A percentile compares a stretch with the other conserved stretches of the same genome.
Conservation (phyloP, 805 yeast genomes). For the Grigorovia transvaalensis region DNA sequence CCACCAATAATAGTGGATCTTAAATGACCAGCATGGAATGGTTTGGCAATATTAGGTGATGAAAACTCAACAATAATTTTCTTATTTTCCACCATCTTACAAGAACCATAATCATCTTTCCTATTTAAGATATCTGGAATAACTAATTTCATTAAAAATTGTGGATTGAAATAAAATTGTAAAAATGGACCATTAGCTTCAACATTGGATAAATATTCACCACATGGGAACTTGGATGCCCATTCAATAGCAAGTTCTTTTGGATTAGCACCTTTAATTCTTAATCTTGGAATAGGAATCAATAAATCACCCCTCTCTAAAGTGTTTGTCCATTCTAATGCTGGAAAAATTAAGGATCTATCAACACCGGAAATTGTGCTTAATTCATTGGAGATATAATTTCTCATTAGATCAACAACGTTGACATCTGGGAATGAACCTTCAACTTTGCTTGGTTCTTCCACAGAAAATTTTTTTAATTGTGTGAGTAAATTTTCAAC, state of each 20-base stretch:
- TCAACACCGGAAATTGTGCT: conserved; percentile 65
- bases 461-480: conserved; percentile 27
- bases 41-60: conserved; percentile 96
- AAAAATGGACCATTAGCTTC: conserved; percentile 81
- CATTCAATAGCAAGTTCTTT: conserved; percentile 63
- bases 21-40: conserved; percentile 98
- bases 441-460: conserved; percentile 34
- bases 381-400: conserved; percentile 75
- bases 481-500: conserved; percentile 20
- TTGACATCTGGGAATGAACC: conserved; percentile 70
- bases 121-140: conserved; percentile 58
- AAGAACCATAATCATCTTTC: conserved; percentile 53
- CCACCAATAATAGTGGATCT: conserved; percentile 97
- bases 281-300: conserved; percentile 84
- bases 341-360: conserved; percentile 57
- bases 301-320: conserved; percentile 86
- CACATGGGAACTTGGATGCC: conserved; percentile 66
- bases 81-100: conserved; percentile 64
- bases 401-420: conserved; percentile 80
- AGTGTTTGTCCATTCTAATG: conserved; percentile 78
- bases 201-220: conserved; percentile 56
- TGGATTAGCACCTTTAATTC: conserved; percentile 72
- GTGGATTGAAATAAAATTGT: conserved; percentile 72
- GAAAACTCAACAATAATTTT: conserved; percentile 77
- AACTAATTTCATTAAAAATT: conserved; percentile 54